Percentiles rank a stretch among this genome's conserved stretches.
Evolutionary conservation across 208 protist genomes (phyloP).

Genomic region (Trypanosoma mega): DNA sequence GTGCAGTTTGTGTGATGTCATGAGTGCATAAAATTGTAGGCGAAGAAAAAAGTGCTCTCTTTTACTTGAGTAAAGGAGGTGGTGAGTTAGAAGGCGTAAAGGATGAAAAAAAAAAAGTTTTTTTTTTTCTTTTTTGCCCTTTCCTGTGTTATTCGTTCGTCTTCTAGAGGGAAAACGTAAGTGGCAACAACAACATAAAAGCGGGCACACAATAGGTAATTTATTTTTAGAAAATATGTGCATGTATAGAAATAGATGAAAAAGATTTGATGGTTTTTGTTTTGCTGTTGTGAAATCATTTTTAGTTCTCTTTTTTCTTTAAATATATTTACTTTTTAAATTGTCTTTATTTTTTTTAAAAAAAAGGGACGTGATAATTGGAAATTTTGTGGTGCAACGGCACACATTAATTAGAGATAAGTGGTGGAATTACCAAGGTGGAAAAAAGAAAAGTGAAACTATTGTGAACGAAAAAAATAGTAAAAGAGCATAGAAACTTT

Average conservation of each 20-base stretch:
- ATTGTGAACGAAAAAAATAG: conserved; percentile 4
- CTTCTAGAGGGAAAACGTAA: too few species aligned
- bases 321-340: too few species aligned
- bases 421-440: neutral
- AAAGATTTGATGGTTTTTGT: neutral
- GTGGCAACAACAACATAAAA: too few species aligned
- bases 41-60: too few species aligned
- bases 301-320: neutral
- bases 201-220: too few species aligned
- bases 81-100: too few species aligned
- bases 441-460: neutral
- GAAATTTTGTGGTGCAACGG: neutral
- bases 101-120: neutral
- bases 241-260: neutral
- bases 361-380: neutral
- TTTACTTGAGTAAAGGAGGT: neutral
- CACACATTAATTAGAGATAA: neutral
- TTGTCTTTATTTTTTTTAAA: conserved; percentile 14
- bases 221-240: neutral
- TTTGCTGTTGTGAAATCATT: conserved; percentile 1
- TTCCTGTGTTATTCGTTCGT: too few species aligned
- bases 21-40: conserved; percentile 31
- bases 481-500: neutral
- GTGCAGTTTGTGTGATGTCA: conserved; percentile 22
- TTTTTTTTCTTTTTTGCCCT: neutral